These are phyloP conservation scores for Fraxinus ornus DNA, from an alignment of 305 asterid species.

Conservation along the genomic window DNA sequence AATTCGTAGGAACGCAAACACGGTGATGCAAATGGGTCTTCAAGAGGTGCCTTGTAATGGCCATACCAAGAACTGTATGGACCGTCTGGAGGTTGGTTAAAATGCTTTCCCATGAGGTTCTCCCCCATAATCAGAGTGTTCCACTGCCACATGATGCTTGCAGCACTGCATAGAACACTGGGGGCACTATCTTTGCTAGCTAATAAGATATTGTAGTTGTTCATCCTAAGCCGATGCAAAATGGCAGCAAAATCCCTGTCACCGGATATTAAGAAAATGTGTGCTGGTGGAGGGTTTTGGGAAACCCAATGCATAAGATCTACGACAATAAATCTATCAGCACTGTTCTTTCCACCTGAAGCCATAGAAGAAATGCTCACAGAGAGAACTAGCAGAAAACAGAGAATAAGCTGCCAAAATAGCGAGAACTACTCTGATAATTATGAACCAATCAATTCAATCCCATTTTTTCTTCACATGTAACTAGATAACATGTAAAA, in stretches of 20 bases:
- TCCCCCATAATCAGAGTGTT: conserved; percentile 73
- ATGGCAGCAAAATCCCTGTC: conserved; percentile 83
- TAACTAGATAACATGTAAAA: neutral
- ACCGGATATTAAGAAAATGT: conserved; percentile 79
- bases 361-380: neutral
- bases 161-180: conserved; percentile 77
- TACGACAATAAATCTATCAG: conserved; percentile 85
- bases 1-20: conserved; percentile 33
- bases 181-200: conserved; percentile 67
- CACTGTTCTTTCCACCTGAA: conserved; percentile 91
- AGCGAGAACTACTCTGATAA: neutral
- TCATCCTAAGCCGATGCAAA: conserved; percentile 82
- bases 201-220: conserved; percentile 80
- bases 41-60: conserved; percentile 64
- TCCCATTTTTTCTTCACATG: neutral
- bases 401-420: neutral
- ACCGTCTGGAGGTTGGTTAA: conserved; percentile 97
- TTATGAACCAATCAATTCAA: neutral
- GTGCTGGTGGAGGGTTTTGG: conserved; percentile 97
- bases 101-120: conserved; percentile 66
- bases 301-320: conserved; percentile 96
- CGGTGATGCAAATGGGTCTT: conserved; percentile 60
- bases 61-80: conserved; percentile 91
- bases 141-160: conserved; percentile 98
- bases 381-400: neutral